Evolutionary conservation across 1,284 basidiomycete species (phyloP), one percentile per base, ranked within the genome.

Genomic region (Marasmius fiardii): DNA sequence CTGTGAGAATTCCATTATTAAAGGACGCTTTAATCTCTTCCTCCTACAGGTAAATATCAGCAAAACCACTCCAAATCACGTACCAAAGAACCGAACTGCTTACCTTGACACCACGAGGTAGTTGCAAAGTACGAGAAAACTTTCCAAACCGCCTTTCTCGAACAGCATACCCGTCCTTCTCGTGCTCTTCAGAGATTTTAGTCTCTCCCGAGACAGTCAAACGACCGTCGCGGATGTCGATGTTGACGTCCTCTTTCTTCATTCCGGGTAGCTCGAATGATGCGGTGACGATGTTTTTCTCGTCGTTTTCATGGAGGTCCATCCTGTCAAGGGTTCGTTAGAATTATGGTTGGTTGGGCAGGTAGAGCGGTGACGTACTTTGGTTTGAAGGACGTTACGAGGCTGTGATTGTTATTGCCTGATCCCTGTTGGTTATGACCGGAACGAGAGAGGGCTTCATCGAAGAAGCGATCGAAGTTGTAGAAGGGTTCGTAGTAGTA

Each of bases 401-500:
- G 5, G 28, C 28, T 31, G 10, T 10, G 5, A 4, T 31, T 47
- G 28, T 10, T 34, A 11, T 24, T 51, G 26, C 52, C 45, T 5
- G n/a, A n/a, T n/a, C 31, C 35, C 16, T 41, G 43, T 26, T 37
- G 44, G 41, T 16, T 54, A 16, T 39, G 11, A 23, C 43, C 44
- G 16, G 54, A 35, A 24, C 52, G 21, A 26, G 39, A 31, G 39
- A 62, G 49, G 18, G 53, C 55, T 26, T 59, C 54, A 45, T 62
- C 60, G 53, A 63, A 61, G 59, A 63, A 53, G 54, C 62, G 62
- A 53, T 63, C 62, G 24, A 59, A 63, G 55, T 63, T 57, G 39
- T 61, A 60, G 43, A 57, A 63, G 34, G 62, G 62, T 33, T 63
- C 62, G 60, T 63, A 63, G 59, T 57, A 62, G 57, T 61, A 63